Evolutionary conservation across 2,329 filamentous ascomycete genomes (phyloP).

Genomic region (Alternaria sp.): DNA sequence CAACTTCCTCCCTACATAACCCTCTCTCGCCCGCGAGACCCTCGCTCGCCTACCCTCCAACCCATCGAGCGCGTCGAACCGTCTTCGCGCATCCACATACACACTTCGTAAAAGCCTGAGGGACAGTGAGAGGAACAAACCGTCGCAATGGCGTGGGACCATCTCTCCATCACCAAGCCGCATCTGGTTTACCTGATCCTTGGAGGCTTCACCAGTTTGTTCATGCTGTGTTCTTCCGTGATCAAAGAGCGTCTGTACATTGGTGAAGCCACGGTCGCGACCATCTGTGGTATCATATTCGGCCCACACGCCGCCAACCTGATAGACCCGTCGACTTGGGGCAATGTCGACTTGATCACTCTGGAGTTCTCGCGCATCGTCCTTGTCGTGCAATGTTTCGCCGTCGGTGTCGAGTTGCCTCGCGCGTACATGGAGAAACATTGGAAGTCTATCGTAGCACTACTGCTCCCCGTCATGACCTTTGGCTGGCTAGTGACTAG

Average conservation of each 20-base stretch:
- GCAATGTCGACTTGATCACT: constrained; percentile 83
- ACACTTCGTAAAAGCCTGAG: constrained; percentile 12
- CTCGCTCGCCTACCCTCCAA: neutral
- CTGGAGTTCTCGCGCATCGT: constrained; percentile 90
- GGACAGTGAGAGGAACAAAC: neutral
- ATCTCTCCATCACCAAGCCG: constrained; percentile 86
- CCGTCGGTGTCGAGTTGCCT: constrained; percentile 87
- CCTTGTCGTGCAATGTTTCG: constrained; percentile 90
- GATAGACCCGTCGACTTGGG: constrained; percentile 78
- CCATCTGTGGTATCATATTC: constrained; percentile 86
- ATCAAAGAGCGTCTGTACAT: constrained; percentile 99
- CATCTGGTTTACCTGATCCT: constrained; percentile 99
- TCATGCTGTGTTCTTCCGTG: constrained; percentile 97
- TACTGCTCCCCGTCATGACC: constrained; percentile 96
- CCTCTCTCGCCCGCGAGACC: neutral
- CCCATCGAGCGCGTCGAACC: neutral
- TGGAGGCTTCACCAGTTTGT: constrained; percentile 94
- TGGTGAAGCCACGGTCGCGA: constrained; percentile 94
- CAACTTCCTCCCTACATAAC: constrained; percentile 37
- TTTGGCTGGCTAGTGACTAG: constrained; percentile 94
- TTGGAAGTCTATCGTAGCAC: constrained; percentile 88
- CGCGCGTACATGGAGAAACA: constrained; percentile 98
- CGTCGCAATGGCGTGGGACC: constrained; percentile 73
- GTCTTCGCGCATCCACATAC: neutral
- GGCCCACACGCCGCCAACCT: constrained; percentile 83